These are phyloP conservation scores for Rhizopogon rudus DNA, from an alignment of 768 basidiomycete genomes.

Conservation along the genomic window DNA sequence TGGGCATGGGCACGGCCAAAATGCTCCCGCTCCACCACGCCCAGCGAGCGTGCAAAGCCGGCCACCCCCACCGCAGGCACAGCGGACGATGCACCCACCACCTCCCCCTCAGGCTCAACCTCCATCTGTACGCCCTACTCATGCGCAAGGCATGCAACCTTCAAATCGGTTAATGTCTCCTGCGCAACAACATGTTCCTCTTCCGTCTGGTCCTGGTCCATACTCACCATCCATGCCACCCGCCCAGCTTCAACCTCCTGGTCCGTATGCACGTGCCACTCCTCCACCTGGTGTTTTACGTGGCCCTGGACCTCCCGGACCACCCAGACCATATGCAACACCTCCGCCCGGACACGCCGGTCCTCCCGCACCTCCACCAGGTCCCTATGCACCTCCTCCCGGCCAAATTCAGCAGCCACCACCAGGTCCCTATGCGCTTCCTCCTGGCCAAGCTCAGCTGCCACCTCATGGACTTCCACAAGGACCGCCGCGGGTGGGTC, in stretches of 20 bases:
- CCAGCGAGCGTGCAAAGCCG: slow-evolving; percentile 35
- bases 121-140: slow-evolving; percentile 26
- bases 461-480: slow-evolving; percentile 29
- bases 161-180: slow-evolving; percentile 46
- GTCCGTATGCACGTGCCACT: slow-evolving; percentile 33
- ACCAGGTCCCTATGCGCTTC: slow-evolving; percentile 25
- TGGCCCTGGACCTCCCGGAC: slow-evolving; percentile 22
- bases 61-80: slow-evolving; percentile 39
- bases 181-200: slow-evolving; percentile 34
- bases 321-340: slow-evolving; percentile 23
- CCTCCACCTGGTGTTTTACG: slow-evolving; percentile 36
- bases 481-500: slow-evolving; percentile 14
- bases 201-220: slow-evolving; percentile 27
- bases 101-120: slow-evolving; percentile 29
- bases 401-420: slow-evolving; percentile 13
- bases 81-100: slow-evolving; percentile 29
- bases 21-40: slow-evolving; percentile 44
- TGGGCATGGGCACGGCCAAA: slow-evolving; percentile 18
- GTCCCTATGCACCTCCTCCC: slow-evolving; percentile 18
- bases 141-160: slow-evolving; percentile 26
- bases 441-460: slow-evolving; percentile 19
- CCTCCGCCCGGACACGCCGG: slow-evolving; percentile 10
- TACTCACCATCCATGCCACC: slow-evolving; percentile 27
- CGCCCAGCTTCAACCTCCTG: slow-evolving; percentile 25
- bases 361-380: slow-evolving; percentile 13